Conservation (phyloP, 352 stramenopile species). For the Globisporangium nagaii region DNA sequence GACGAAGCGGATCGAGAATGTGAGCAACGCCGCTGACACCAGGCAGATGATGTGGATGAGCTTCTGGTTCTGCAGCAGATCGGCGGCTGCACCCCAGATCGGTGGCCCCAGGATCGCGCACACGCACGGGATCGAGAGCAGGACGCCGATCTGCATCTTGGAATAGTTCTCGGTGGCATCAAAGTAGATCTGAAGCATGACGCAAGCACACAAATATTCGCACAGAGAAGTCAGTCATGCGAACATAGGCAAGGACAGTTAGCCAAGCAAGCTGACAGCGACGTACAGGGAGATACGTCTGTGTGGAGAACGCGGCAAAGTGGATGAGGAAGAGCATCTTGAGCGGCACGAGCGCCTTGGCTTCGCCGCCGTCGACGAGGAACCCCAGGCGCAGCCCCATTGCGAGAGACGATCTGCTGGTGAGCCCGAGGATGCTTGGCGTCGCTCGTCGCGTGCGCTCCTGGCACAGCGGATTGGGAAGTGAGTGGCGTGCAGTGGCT, state of each 20-base stretch:
- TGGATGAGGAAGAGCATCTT: constrained; percentile 71
- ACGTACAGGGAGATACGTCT: constrained; percentile 56
- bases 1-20: constrained; percentile 67
- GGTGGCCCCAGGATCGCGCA: constrained; percentile 63
- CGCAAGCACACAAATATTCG: no score
- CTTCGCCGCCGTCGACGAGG: constrained; percentile 55
- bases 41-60: constrained; percentile 58
- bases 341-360: constrained; percentile 54
- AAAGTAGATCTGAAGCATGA: constrained; percentile 41
- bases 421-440: no score
- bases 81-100: constrained; percentile 58
- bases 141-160: constrained; percentile 76
- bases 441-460: background rate
- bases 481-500: background rate
- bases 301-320: constrained; percentile 60
- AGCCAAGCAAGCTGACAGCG: no score
- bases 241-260: background rate
- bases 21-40: constrained; percentile 51
- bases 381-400: constrained; percentile 34
- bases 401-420: no score
- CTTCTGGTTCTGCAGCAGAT: constrained; percentile 62
- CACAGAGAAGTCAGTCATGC: background rate
- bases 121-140: constrained; percentile 60
- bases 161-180: constrained; percentile 40
- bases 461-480: background rate